These are phyloP conservation scores for Euphorbia corollata DNA, from an alignment of 441 rosid genomes.

Conservation along the genomic window DNA sequence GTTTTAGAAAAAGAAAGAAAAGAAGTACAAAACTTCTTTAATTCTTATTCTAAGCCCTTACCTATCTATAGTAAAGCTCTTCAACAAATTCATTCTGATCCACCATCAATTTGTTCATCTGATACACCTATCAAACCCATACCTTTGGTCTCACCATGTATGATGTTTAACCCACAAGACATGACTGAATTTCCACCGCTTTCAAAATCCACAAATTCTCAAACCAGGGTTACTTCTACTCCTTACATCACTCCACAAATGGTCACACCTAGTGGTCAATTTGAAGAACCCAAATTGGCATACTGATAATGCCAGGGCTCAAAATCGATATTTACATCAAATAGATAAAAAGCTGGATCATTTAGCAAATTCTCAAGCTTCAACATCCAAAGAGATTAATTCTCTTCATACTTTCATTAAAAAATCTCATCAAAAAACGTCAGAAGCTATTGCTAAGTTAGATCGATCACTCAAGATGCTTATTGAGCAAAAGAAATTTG, in stretches of 20 bases:
- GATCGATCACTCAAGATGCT: background rate
- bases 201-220: background rate
- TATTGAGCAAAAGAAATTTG: background rate
- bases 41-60: too few species aligned
- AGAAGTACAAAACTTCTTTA: too few species aligned
- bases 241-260: background rate
- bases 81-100: too few species aligned
- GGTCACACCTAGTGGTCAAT: background rate
- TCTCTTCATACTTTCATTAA: background rate
- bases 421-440: background rate
- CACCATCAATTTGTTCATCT: too few species aligned
- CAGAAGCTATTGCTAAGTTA: background rate
- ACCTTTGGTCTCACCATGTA: background rate
- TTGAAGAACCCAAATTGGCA: background rate
- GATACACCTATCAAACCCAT: too few species aligned
- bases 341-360: background rate
- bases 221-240: background rate
- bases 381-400: background rate
- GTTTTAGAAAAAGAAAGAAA: too few species aligned
- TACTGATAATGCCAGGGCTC: background rate
- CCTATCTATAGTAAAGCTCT: too few species aligned
- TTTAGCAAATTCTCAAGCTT: background rate
- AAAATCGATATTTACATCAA: background rate
- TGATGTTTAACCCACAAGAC: background rate
- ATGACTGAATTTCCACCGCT: background rate